These are phyloP conservation scores for Xylariaceae sp. DNA, from an alignment of 2,329 filamentous ascomycete genomes.

Conservation along the genomic window DNA sequence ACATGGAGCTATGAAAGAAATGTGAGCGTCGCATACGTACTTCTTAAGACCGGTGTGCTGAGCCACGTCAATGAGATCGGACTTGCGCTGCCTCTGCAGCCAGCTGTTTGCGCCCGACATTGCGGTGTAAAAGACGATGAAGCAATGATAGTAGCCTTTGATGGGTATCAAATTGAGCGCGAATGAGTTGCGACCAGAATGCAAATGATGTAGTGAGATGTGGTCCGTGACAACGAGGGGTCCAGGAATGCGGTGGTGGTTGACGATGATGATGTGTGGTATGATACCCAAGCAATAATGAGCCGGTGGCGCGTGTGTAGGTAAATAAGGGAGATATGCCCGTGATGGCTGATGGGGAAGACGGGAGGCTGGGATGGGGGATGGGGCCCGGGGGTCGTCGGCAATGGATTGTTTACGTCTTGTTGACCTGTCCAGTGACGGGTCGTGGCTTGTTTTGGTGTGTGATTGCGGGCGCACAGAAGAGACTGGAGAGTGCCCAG, in stretches of 20 bases:
- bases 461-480: too few relatives aligned
- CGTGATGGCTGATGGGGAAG: conserved; percentile 1
- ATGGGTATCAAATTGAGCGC: conserved; percentile 30
- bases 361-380: conserved; percentile 8
- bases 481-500: too few relatives aligned
- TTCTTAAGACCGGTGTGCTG: conserved; percentile 65
- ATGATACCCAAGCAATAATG: neutral
- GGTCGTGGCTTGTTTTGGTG: too few relatives aligned
- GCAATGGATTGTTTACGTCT: neutral
- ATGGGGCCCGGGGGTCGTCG: too few relatives aligned
- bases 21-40: conserved; percentile 48
- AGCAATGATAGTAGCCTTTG: conserved; percentile 3
- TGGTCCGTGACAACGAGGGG: conserved; percentile 21
- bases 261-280: conserved; percentile 5
- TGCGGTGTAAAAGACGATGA: conserved; percentile 27
- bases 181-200: conserved; percentile 30
- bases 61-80: conserved; percentile 71
- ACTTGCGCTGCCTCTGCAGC: conserved; percentile 79
- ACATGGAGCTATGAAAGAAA: too few relatives aligned
- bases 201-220: conserved; percentile 16
- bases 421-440: neutral
- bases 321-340: conserved; percentile 6
- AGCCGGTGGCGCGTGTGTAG: conserved; percentile 18
- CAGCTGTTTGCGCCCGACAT: conserved; percentile 68
- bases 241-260: neutral